Percentiles rank a stretch among this genome's conserved stretches.
These are phyloP conservation scores for Bryoglossum gracile DNA, from an alignment of 495 filamentous ascomycete genomes.

Conservation along the genomic window DNA sequence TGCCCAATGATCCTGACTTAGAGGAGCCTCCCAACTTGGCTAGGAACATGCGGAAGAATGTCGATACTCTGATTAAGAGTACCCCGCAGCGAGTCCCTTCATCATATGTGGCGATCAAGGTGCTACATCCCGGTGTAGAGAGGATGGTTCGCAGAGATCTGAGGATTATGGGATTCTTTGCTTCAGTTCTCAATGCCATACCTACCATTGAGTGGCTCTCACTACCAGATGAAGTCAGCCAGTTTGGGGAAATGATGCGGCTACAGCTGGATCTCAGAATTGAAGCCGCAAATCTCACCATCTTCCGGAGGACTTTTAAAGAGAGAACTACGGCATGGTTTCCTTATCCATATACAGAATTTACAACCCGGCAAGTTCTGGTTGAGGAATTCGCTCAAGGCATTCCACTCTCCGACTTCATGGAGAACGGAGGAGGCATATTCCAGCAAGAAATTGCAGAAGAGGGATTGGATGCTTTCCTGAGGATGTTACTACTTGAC, in stretches of 20 bases:
- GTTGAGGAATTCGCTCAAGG: conserved; percentile 96
- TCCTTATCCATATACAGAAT: conserved; percentile 85
- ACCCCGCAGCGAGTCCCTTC: conserved; percentile 81
- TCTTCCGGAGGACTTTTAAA: conserved; percentile 88
- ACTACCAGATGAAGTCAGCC: conserved; percentile 84
- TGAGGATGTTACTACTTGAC: conserved; percentile 95
- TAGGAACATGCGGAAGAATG: conserved; percentile 66
- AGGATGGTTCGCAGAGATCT: conserved; percentile 82
- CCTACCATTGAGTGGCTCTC: conserved; percentile 98
- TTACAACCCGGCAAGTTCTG: conserved; percentile 83
- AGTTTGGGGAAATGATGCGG: conserved; percentile 98
- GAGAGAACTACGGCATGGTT: conserved; percentile 89
- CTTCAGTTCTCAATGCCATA: conserved; percentile 71
- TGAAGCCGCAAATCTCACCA: conserved; percentile 80
- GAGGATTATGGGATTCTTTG: conserved; percentile 91
- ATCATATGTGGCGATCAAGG: conserved; percentile 91
- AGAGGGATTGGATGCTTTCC: conserved; percentile 94
- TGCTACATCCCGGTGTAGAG: conserved; percentile 88
- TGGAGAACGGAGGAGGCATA: conserved; percentile 83
- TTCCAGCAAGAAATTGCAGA: conserved; percentile 93
- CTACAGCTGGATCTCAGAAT: conserved; percentile 93
- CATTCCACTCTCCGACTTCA: conserved; percentile 82
- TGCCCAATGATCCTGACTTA: conserved; percentile 51
- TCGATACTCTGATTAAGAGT: conserved; percentile 79
- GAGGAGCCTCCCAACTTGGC: conserved; percentile 47